Evolutionary conservation across 208 protist species (phyloP), one percentile per base, ranked within the genome.

Genomic region (Leishmania turanica): DNA sequence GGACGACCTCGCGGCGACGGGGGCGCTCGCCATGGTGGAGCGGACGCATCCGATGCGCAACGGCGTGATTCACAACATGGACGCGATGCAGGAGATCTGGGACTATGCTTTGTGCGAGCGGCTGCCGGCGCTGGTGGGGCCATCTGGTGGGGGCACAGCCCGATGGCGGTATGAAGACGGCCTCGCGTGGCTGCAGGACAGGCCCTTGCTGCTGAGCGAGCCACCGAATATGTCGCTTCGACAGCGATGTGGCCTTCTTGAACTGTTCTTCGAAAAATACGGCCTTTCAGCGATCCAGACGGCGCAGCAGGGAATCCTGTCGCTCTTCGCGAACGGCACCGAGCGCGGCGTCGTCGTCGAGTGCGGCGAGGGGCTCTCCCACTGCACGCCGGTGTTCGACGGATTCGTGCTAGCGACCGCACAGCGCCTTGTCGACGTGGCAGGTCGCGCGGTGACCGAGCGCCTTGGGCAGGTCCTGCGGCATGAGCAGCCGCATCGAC

Each of bases 351-450:
- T 99, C 19, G 99, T 99, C 49, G 93, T 99, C 49, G 99, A 99
- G 88, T 96, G 93, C 75, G 99, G 99, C 37, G 99, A 99, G 84
- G 99, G 99, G 84, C 96, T 99, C 6, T 99, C 98, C 11, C 99
- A 99, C 88, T 98, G 99, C 87, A 97, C 99, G 13, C 99, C 99
- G 42, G 97, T 99, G 6, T 99, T 97, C 87, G 98, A 99, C 64
- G 98, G 98, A 60, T 98, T 93, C 74, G 93, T 93, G 7, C 77
- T 95, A 42, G 68, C 87, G 9, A 80, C 87, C 42, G 87, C 88
- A 13, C 94, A 97, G 68, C 84, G 86, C 60, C 92, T 97, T 81
- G 84, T 99, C 27, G 96, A 99, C 87, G 81, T 99, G 13, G 99
- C 98, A 19, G 99, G 99, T n/a, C 87, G 97, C 76, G 96, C 99